Evolutionary conservation across 805 yeast species (phyloP).

Genomic region (Lipomyces chichibuensis): DNA sequence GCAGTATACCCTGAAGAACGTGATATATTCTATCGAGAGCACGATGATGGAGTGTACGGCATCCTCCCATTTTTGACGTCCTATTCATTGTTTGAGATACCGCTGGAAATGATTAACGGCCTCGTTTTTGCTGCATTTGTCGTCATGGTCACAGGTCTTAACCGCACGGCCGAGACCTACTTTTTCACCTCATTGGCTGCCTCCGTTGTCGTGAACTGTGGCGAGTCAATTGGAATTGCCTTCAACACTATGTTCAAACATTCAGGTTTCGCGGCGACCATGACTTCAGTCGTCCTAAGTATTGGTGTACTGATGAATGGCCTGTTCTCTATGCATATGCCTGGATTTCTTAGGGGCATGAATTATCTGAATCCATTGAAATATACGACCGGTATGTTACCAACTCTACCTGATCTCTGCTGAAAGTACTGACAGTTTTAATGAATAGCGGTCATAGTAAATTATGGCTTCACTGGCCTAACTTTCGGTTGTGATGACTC

Average conservation of each 20-base stretch:
- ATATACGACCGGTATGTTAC: constrained; percentile 48
- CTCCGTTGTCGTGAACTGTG: constrained; percentile 64
- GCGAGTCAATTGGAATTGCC: constrained; percentile 82
- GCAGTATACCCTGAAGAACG: constrained; percentile 75
- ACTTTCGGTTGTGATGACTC: constrained; percentile 55
- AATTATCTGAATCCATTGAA: constrained; percentile 79
- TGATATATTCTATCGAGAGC: constrained; percentile 76
- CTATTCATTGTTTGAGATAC: constrained; percentile 66
- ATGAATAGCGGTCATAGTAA: constrained; percentile 17
- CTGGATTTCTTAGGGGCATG: constrained; percentile 64
- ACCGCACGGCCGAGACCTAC: constrained; percentile 65
- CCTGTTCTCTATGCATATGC: constrained; percentile 76
- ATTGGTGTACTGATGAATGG: constrained; percentile 86
- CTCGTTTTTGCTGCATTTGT: constrained; percentile 62
- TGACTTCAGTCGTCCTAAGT: constrained; percentile 66
- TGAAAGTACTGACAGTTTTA: not conserved
- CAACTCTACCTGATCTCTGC: not conserved
- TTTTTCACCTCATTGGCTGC: constrained; percentile 64
- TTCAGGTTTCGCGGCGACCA: constrained; percentile 78
- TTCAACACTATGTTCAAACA: constrained; percentile 74
- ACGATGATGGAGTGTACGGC: constrained; percentile 71
- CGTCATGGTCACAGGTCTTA: constrained; percentile 73
- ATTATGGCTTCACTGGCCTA: constrained; percentile 55
- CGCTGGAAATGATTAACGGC: constrained; percentile 64
- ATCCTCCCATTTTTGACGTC: constrained; percentile 62